These are phyloP conservation scores for Rosa hybrid DNA, from an alignment of 331 rosid genomes.

Conservation along the genomic window DNA sequence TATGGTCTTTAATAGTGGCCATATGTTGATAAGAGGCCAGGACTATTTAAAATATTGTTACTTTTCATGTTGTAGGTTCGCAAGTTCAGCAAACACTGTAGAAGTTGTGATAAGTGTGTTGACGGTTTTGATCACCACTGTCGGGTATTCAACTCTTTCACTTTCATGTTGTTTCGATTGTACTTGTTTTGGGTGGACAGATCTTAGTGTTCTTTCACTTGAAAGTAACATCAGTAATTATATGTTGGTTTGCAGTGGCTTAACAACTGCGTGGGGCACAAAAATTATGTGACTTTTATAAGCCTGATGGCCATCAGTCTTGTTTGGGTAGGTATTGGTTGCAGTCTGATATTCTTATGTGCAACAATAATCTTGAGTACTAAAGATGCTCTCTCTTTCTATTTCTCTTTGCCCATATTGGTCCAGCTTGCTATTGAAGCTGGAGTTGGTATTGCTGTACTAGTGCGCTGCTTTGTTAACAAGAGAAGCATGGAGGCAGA, in stretches of 20 bases:
- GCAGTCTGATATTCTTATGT: not conserved
- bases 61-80: conserved; percentile 68
- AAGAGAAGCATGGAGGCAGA: conserved; percentile 89
- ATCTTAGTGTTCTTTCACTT: conserved; percentile 18
- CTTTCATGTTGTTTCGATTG: conserved; percentile 5
- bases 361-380: conserved; percentile 15
- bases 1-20: not conserved
- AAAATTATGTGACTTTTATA: conserved; percentile 83
- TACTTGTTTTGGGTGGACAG: conserved; percentile 22
- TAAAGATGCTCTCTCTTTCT: conserved; percentile 21
- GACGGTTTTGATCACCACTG: conserved; percentile 99
- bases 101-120: conserved; percentile 98
- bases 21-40: not conserved
- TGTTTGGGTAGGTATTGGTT: conserved; percentile 70
- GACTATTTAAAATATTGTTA: conserved; percentile 4
- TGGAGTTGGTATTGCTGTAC: conserved; percentile 88
- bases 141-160: conserved; percentile 51
- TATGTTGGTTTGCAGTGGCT: conserved; percentile 83
- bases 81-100: conserved; percentile 94
- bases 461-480: conserved; percentile 88
- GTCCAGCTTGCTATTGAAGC: conserved; percentile 89
- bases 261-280: conserved; percentile 94
- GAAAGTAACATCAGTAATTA: conserved; percentile 34
- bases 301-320: conserved; percentile 93
- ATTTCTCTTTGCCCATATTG: conserved; percentile 18